Evolutionary conservation across 345 rosid genomes (phyloP).

Genomic region (Laguncularia racemosa): DNA sequence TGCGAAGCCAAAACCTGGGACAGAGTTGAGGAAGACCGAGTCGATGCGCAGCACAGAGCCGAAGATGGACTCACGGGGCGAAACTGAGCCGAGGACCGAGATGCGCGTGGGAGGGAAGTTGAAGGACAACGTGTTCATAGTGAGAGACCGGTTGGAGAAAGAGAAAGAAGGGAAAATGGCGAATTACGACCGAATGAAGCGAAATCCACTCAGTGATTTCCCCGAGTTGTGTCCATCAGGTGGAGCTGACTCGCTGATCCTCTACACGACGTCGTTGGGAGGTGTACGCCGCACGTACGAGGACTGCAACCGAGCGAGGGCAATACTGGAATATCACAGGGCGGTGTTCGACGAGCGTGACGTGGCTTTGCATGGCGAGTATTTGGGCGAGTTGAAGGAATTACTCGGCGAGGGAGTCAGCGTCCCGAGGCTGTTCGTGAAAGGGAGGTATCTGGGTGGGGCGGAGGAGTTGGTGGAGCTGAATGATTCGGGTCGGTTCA

Average conservation of each 20-base stretch:
- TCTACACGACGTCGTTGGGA: constrained; percentile 85
- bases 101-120: constrained; percentile 31
- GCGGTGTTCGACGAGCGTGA: constrained; percentile 81
- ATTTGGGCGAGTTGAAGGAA: constrained; percentile 51
- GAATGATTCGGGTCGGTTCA: constrained; percentile 63
- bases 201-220: constrained; percentile 66
- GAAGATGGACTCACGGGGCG: constrained; percentile 7
- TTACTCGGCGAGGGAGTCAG: constrained; percentile 43
- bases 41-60: constrained; percentile 10
- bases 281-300: constrained; percentile 83
- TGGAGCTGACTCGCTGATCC: constrained; percentile 51
- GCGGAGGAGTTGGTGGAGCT: constrained; percentile 56
- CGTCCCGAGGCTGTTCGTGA: constrained; percentile 74
- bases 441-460: constrained; percentile 83
- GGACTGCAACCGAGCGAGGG: constrained; percentile 45
- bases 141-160: constrained; percentile 51
- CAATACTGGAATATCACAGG: constrained; percentile 47
- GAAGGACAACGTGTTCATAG: constrained; percentile 62
- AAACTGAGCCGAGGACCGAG: constrained; percentile 15
- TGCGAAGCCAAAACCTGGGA: constrained; percentile 18
- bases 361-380: constrained; percentile 74
- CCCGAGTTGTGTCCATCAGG: constrained; percentile 77
- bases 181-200: constrained; percentile 26
- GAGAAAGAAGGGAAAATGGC: constrained; percentile 63
- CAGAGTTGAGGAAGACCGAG: constrained; percentile 32